phyloP scores from a whole-genome alignment of 1,139 yeast genomes.

The Kurtzmaniella quercitrusa region DNA sequence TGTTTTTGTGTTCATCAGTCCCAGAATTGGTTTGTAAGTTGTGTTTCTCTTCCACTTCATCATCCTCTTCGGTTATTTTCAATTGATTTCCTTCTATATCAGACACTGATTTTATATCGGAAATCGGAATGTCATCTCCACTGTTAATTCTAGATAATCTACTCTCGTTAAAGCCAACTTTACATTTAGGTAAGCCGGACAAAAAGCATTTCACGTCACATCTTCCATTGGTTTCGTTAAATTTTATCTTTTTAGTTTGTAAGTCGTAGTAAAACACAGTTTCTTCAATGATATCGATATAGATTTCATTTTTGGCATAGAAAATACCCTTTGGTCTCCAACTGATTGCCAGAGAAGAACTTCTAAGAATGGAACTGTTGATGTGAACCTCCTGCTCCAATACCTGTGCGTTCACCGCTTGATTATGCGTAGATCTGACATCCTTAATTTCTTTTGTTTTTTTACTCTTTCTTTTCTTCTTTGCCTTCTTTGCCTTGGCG shows the following conservation, averaged over 20 bases:
- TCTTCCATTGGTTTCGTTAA: constrained; percentile 35
- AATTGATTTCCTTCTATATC: neutral
- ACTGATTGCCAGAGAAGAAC: constrained; percentile 39
- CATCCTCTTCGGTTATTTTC: neutral
- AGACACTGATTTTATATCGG: neutral
- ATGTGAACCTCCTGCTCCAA: constrained; percentile 29
- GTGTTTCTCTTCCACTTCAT: constrained; percentile 3
- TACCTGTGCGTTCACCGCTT: constrained; percentile 32
- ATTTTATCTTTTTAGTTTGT: constrained; percentile 21
- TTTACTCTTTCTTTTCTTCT: constrained; percentile 7
- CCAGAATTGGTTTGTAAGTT: constrained; percentile 3
- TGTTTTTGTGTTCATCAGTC: too few relatives aligned
- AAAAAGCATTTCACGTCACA: constrained; percentile 39
- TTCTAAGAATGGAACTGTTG: constrained; percentile 56
- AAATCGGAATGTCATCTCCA: constrained; percentile 6
- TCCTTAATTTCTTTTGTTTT: constrained; percentile 15
- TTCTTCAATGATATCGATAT: constrained; percentile 38
- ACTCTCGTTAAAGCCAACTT: constrained; percentile 40
- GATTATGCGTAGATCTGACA: constrained; percentile 38
- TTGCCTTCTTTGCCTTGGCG: constrained; percentile 6
- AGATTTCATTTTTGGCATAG: constrained; percentile 45
- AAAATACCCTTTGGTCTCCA: constrained; percentile 49
- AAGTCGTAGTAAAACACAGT: constrained; percentile 40
- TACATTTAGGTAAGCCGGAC: constrained; percentile 46
- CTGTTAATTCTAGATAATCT: constrained; percentile 26